Conservation (phyloP, 306 rosid genomes). For the Cotoneaster glaucophyllus region DNA sequence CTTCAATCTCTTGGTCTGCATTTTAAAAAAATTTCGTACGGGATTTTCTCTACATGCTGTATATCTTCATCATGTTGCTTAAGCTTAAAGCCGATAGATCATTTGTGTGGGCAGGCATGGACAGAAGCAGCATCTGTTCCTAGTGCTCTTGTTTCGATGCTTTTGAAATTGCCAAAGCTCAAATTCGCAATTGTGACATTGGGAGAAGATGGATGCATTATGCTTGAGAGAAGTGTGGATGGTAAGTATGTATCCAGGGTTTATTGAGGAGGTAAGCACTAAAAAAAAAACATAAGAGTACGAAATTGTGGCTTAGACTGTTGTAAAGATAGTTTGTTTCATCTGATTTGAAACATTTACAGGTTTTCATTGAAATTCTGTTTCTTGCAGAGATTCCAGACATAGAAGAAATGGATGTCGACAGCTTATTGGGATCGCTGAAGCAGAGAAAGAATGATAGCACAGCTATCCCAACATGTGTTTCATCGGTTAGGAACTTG, state of each 20-base stretch:
- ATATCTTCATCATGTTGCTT: not conserved
- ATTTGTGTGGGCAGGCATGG: slow-evolving; percentile 65
- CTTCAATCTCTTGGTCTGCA: not conserved
- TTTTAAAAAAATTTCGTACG: not conserved
- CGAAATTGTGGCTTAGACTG: slow-evolving; percentile 10
- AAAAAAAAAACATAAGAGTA: not conserved
- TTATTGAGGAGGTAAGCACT: not conserved
- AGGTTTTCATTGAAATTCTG: slow-evolving; percentile 16
- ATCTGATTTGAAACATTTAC: slow-evolving; percentile 16
- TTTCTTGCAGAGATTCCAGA: slow-evolving; percentile 48
- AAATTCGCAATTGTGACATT: slow-evolving; percentile 78
- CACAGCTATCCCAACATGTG: slow-evolving; percentile 36
- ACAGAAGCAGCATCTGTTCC: slow-evolving; percentile 67
- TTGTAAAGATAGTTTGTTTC: slow-evolving; percentile 12
- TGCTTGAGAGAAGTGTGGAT: slow-evolving; percentile 66
- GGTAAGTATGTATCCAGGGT: slow-evolving; percentile 31
- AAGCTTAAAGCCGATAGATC: slow-evolving; percentile 15
- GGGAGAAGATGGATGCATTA: slow-evolving; percentile 92
- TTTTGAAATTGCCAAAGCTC: slow-evolving; percentile 69
- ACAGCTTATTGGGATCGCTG: slow-evolving; percentile 44
- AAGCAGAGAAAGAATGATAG: slow-evolving; percentile 43
- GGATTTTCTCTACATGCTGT: not conserved
- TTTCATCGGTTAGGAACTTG: slow-evolving; percentile 44
- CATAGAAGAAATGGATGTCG: slow-evolving; percentile 56
- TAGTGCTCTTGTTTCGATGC: slow-evolving; percentile 70